These are phyloP conservation scores for Evernia prunastri DNA, from an alignment of 495 filamentous ascomycete species.

Conservation along the genomic window DNA sequence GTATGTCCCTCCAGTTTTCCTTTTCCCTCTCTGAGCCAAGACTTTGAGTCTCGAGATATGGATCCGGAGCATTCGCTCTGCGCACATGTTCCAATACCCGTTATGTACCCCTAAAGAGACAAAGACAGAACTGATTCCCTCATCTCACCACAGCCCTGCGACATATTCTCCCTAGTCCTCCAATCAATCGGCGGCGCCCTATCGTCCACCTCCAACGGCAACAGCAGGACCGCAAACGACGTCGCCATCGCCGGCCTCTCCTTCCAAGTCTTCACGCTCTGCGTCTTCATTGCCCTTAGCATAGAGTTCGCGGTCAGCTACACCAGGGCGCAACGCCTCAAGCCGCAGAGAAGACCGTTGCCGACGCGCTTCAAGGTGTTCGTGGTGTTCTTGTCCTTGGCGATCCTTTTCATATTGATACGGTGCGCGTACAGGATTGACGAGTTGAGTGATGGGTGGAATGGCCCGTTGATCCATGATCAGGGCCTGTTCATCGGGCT, in stretches of 20 bases:
- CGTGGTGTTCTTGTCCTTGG: conserved; percentile 36
- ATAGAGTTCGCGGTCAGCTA: conserved; percentile 40
- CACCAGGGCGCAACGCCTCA: conserved; percentile 18
- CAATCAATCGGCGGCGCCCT: conserved; percentile 48
- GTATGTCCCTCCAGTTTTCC: background rate
- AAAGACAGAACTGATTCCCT: background rate
- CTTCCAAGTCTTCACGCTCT: conserved; percentile 43
- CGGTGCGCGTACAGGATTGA: conserved; percentile 46
- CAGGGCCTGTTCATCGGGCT: conserved; percentile 43
- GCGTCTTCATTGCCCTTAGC: conserved; percentile 41
- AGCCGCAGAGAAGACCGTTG: conserved; percentile 20
- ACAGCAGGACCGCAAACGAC: conserved; percentile 33
- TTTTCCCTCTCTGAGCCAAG: background rate
- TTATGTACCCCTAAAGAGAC: background rate
- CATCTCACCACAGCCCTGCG: conserved; percentile 30
- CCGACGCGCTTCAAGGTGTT: conserved; percentile 37
- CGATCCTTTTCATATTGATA: conserved; percentile 40
- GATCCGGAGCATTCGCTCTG: background rate
- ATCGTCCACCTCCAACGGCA: conserved; percentile 28
- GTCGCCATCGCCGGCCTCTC: conserved; percentile 37
- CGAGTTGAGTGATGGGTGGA: conserved; percentile 44
- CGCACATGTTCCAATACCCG: background rate
- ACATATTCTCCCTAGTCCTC: conserved; percentile 43
- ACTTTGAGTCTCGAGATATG: background rate
- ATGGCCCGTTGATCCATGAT: conserved; percentile 36